These are phyloP conservation scores for Reutealis trisperma DNA, from an alignment of 345 rosid species.

Conservation along the genomic window DNA sequence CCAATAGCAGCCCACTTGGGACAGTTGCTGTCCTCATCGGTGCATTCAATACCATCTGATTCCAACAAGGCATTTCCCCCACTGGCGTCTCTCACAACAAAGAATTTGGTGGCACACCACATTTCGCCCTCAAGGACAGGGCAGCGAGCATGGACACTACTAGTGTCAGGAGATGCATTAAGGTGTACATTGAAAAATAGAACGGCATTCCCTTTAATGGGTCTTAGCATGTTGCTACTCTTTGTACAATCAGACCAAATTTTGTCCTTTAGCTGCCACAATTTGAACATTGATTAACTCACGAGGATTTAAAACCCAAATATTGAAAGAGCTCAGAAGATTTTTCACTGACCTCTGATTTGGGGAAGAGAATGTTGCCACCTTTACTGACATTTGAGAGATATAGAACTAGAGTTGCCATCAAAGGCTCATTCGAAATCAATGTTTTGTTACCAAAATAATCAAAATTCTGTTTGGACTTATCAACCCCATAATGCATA, in stretches of 20 bases:
- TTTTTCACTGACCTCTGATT: slow-evolving; percentile 57
- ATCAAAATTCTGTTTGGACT: slow-evolving; percentile 40
- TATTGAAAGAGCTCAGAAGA: background rate
- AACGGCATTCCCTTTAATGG: slow-evolving; percentile 75
- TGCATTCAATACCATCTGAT: slow-evolving; percentile 48
- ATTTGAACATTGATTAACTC: background rate
- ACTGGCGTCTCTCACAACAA: slow-evolving; percentile 41
- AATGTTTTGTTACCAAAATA: slow-evolving; percentile 48
- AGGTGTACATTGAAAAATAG: slow-evolving; percentile 66
- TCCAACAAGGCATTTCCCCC: slow-evolving; percentile 17
- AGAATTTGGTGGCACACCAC: slow-evolving; percentile 68
- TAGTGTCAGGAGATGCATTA: slow-evolving; percentile 53
- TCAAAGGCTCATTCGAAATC: slow-evolving; percentile 39
- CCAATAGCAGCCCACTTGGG: slow-evolving; percentile 74
- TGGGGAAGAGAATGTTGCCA: slow-evolving; percentile 74
- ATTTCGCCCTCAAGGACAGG: slow-evolving; percentile 73
- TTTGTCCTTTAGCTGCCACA: slow-evolving; percentile 45
- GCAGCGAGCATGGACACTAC: slow-evolving; percentile 75
- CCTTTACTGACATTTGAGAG: slow-evolving; percentile 72
- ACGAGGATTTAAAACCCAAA: background rate
- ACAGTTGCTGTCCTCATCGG: slow-evolving; percentile 76
- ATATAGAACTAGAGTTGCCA: slow-evolving; percentile 73
- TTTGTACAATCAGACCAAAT: slow-evolving; percentile 62
- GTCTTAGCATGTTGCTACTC: slow-evolving; percentile 47
- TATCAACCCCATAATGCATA: slow-evolving; percentile 52